Evolutionary conservation across 1,284 basidiomycete genomes (phyloP).

Genomic region (Xerocomus minutiporus): DNA sequence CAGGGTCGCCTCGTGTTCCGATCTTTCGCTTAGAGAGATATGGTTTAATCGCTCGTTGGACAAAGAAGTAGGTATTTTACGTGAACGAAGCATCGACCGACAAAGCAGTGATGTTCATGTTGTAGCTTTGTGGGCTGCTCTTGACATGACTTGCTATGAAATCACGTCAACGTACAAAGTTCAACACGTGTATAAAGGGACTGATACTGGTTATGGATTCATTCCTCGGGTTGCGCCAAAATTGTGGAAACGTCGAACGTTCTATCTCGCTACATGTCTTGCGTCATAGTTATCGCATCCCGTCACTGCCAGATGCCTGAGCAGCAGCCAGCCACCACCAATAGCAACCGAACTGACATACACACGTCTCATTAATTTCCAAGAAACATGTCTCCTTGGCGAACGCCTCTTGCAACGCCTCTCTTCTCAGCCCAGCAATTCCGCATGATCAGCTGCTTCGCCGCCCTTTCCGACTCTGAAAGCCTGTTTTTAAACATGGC

Average conservation of each 20-base stretch:
- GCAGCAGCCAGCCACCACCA: slow-evolving; percentile 5
- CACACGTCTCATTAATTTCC: slow-evolving; percentile 27
- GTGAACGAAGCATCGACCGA: slow-evolving; percentile 7
- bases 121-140: background rate
- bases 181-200: slow-evolving; percentile 21
- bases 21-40: slow-evolving; percentile 7
- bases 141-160: slow-evolving; percentile 6
- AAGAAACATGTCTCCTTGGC: slow-evolving; percentile 25
- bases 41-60: slow-evolving; percentile 8
- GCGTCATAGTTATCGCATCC: background rate
- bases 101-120: slow-evolving; percentile 1
- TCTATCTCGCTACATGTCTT: slow-evolving; percentile 12
- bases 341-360: slow-evolving; percentile 15
- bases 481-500: slow-evolving; percentile 23
- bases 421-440: slow-evolving; percentile 31
- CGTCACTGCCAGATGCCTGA: background rate
- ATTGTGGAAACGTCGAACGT: slow-evolving; percentile 11
- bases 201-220: slow-evolving; percentile 1
- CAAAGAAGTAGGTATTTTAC: slow-evolving; percentile 14
- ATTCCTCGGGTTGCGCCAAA: slow-evolving; percentile 7
- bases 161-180: slow-evolving; percentile 13
- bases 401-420: slow-evolving; percentile 20
- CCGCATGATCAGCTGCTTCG: slow-evolving; percentile 25
- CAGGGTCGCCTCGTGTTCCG: slow-evolving; percentile 27
- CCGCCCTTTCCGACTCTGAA: slow-evolving; percentile 18